Evolutionary conservation across 257 asterid genomes (phyloP), one percentile per base, ranked within the genome.

Genomic region (Solanum chmielewskii): DNA sequence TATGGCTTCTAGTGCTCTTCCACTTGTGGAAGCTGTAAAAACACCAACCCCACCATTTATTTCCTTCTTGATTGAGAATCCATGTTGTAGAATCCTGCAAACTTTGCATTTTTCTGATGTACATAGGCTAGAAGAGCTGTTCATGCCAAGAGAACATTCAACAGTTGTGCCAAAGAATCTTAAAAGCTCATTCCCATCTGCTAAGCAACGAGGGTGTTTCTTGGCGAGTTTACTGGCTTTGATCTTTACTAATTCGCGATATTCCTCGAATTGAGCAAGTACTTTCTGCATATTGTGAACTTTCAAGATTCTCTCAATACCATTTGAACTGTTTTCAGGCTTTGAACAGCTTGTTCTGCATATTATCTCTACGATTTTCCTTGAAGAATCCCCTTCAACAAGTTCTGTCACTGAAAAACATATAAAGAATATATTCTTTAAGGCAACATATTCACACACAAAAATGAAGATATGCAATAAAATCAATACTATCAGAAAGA

Each of bases 151-250:
- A 2, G 91, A 25, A 92, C 99, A 96, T 11, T 92, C 94, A 3
- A 96, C 86, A 7, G 94, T 87, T 3, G 98, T 87, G 25, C 99
- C 98, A 64, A 93, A 93, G 88, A 97, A 97, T 25, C 99, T 88
- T 66, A 97, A 90, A 20, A 95, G 95, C 84, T 97, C 99, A 88
- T 97, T 96, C 3, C 99, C 99, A 52, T 97, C 99, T 4, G 99
- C 99, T 12, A 95, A n/a, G 90, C 99, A 97, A 69, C 99, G 95
- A 0, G 99, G 96, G 44, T 97, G 99, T 68, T 95, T 97, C 87
- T 95, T 96, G 3, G 91, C 52, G 15, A 96, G 93, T 77, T 91
- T 95, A 89, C 91, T 92, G n/a, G 98, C 98, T 85, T 89, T 96
- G 88, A 93, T 94, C 86, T 95, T 96, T 10, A 96, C 99, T 0